A percentile compares a stretch with the other conserved stretches of the same genome.
Conservation (phyloP, 768 basidiomycete genomes). For the Tulasnella sp. region DNA sequence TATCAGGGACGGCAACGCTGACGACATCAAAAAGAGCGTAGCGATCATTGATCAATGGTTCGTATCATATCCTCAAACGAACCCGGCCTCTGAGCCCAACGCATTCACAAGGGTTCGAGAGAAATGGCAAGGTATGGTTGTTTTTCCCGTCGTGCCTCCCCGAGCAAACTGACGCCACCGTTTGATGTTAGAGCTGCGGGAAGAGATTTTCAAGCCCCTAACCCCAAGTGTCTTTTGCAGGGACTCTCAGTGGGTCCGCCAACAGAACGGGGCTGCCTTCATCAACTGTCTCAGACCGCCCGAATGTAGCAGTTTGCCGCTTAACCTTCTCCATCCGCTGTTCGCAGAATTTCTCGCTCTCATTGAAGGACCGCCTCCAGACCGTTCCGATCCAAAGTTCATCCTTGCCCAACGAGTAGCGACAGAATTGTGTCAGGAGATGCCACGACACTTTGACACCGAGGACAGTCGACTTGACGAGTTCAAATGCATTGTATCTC, state of each 20-base stretch:
- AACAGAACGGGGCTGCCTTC: background rate
- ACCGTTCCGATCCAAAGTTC: background rate
- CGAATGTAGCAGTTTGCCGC: constrained; percentile 1
- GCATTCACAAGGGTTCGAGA: background rate
- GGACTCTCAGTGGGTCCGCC: background rate
- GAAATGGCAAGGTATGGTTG: background rate
- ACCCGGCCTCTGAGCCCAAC: background rate
- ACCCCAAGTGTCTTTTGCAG: no score
- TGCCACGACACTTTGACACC: background rate
- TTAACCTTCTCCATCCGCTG: constrained; percentile 1
- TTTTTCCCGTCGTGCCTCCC: background rate
- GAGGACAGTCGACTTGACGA: background rate
- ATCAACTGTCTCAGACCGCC: background rate
- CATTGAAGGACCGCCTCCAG: background rate
- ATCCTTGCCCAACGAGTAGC: background rate
- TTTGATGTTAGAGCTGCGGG: background rate
- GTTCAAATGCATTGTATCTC: background rate
- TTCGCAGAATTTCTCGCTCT: background rate
- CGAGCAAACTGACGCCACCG: background rate
- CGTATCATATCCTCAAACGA: background rate
- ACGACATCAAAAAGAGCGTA: background rate
- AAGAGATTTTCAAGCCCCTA: background rate
- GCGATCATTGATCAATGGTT: background rate
- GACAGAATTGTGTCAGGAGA: constrained; percentile 4
- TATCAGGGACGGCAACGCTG: background rate